Conservation (phyloP, 1,284 basidiomycete species). For the Ustilago sp. region DNA sequence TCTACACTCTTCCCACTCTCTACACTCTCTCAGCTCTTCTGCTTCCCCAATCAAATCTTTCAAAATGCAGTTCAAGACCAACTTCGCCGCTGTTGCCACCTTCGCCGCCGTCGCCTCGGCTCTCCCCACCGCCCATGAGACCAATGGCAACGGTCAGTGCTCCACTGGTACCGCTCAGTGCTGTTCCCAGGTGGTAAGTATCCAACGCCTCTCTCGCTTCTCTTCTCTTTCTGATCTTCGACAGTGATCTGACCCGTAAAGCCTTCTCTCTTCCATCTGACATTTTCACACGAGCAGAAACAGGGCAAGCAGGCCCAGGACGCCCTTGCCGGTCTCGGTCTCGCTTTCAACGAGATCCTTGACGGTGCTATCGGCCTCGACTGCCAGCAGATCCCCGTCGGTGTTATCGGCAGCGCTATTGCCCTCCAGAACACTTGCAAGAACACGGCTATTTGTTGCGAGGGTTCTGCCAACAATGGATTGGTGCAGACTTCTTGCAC, state of each 20-base stretch:
- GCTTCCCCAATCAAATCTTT: slow-evolving; percentile 29
- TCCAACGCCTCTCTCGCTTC: neutral
- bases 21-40: slow-evolving; percentile 44
- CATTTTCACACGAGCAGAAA: slow-evolving; percentile 34
- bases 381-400: slow-evolving; percentile 52
- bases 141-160: slow-evolving; percentile 53
- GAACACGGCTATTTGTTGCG: slow-evolving; percentile 50
- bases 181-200: slow-evolving; percentile 50
- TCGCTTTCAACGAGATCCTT: slow-evolving; percentile 50
- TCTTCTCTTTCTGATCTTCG: neutral
- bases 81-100: slow-evolving; percentile 50
- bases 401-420: slow-evolving; percentile 24
- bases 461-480: slow-evolving; percentile 52
- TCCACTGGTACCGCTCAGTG: slow-evolving; percentile 50
- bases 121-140: slow-evolving; percentile 26
- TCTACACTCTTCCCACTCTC: slow-evolving; percentile 31
- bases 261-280: neutral
- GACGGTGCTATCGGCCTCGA: slow-evolving; percentile 52
- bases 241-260: slow-evolving; percentile 17
- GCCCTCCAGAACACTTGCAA: slow-evolving; percentile 54
- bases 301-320: slow-evolving; percentile 45
- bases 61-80: slow-evolving; percentile 63
- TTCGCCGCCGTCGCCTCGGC: slow-evolving; percentile 51
- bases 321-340: slow-evolving; percentile 53
- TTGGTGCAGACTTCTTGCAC: slow-evolving; percentile 58